A percentile compares a stretch with the other conserved stretches of the same genome.
phyloP scores from a whole-genome alignment of 2,329 filamentous ascomycete genomes.

The Aspergillus carbonarius region DNA sequence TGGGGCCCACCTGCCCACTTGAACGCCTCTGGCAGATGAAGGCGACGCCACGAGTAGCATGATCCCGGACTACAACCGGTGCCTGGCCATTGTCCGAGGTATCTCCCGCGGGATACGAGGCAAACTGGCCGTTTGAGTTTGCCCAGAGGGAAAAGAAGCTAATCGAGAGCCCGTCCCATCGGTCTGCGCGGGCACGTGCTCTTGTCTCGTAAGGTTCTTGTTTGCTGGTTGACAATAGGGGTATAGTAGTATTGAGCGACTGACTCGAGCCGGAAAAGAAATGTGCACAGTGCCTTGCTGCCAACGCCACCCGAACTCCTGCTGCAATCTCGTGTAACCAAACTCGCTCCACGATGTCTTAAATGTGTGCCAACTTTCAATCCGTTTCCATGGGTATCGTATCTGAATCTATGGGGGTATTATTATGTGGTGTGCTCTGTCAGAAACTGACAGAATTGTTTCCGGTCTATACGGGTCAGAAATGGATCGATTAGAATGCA shows the following conservation, averaged over 20 bases:
- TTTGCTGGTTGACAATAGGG: neutral
- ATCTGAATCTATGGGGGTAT: too few relatives aligned
- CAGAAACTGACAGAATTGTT: slow-evolving; percentile 32
- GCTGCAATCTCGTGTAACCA: neutral
- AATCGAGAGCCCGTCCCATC: neutral
- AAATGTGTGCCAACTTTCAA: neutral
- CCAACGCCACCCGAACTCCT: neutral
- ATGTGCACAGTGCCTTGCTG: neutral
- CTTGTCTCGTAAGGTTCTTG: neutral
- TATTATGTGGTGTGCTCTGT: slow-evolving; percentile 17
- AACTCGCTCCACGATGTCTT: neutral
- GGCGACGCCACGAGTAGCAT: neutral
- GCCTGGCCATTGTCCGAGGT: neutral
- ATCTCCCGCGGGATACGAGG: neutral
- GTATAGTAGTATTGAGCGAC: neutral
- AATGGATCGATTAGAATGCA: neutral
- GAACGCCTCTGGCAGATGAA: neutral
- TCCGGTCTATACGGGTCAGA: slow-evolving; percentile 27
- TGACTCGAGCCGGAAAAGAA: neutral
- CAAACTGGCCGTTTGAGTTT: neutral
- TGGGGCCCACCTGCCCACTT: neutral
- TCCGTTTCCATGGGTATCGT: neutral
- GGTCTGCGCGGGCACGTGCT: neutral
- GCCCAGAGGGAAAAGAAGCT: neutral
- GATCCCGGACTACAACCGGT: neutral